These are phyloP conservation scores for Scheffersomyces coipomensis DNA, from an alignment of 805 yeast species.

Conservation along the genomic window DNA sequence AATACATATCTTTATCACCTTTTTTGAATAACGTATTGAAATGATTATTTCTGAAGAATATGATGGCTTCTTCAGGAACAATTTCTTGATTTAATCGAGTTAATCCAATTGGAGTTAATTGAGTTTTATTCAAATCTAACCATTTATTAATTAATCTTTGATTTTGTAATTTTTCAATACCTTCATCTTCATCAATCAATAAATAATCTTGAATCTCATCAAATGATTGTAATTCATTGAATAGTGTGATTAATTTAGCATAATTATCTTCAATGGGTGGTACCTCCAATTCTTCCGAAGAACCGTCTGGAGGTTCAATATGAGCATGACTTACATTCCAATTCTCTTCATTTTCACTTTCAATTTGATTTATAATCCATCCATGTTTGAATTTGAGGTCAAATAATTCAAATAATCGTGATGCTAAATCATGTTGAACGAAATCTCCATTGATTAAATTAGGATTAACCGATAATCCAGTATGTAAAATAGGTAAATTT, in stretches of 20 bases:
- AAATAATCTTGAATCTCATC: slow-evolving; percentile 62
- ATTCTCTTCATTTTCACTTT: slow-evolving; percentile 8
- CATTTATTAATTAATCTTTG: slow-evolving; percentile 24
- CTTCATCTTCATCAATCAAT: slow-evolving; percentile 22
- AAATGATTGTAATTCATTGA: slow-evolving; percentile 26
- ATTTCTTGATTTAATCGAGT: slow-evolving; percentile 43
- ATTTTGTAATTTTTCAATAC: slow-evolving; percentile 8
- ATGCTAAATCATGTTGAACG: slow-evolving; percentile 46
- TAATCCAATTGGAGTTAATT: slow-evolving; percentile 71
- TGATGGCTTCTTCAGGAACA: slow-evolving; percentile 53
- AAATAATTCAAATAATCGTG: slow-evolving; percentile 57
- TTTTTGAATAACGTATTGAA: slow-evolving; percentile 68
- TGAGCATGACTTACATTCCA: not conserved
- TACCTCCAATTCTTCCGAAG: not conserved
- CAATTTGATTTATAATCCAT: slow-evolving; percentile 61
- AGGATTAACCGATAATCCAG: slow-evolving; percentile 75
- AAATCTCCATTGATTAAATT: slow-evolving; percentile 55
- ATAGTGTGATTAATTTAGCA: slow-evolving; percentile 15
- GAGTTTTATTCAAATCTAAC: slow-evolving; percentile 66
- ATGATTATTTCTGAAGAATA: slow-evolving; percentile 89
- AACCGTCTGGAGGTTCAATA: not conserved
- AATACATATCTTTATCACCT: slow-evolving; percentile 49
- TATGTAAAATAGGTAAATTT: slow-evolving; percentile 59
- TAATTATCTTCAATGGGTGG: slow-evolving; percentile 7
- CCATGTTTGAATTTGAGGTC: slow-evolving; percentile 74